Base-by-base conservation (phyloP, 257 asterid species). In the Scutellaria baicalensis region DNA sequence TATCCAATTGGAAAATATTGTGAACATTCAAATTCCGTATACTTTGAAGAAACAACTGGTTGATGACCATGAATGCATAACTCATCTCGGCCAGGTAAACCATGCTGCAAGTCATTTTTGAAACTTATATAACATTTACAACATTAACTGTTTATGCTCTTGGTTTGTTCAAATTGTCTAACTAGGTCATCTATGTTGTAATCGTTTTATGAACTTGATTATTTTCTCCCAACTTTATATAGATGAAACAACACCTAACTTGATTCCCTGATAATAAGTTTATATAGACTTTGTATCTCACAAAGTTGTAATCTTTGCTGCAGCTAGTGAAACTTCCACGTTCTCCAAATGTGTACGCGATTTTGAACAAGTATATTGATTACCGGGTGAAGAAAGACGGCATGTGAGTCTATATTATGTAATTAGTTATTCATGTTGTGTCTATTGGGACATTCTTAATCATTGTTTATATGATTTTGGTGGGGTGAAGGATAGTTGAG, bases 261-360 rank as follows among this genome's bases (percentile, higher is more conserved):
- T n/a, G n/a, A n/a, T n/a, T n/a, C n/a, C n/a, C n/a, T n/a, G n/a
- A n/a, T n/a, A n/a, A n/a, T n/a, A n/a, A n/a, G n/a, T n/a, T n/a
- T n/a, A 38, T 1, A 0, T 33, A 12, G 9, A 8, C 59, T n/a
- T 64, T 8, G 12, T 16, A 6, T 47, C 16, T 1, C n/a, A 10
- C 23, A 16, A 48, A 49, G 35, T 52, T 18, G 36, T n/a, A 35
- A 18, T 66, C 48, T 69, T 50, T 81, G 23, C 16, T 85, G 88
- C 85, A 91, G 97, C 85, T 89, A 18, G 85, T 91, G 74, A 81
- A 77, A 73, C 93, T 91, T 77, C 97, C 96, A 0, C 84, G 93
- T 65, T 76, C 85, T 27, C 97, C 97, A 21, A 84, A 51, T 68
- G 97, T 81, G 9, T 70, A 58, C 33, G 93, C 85, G 70, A 75